Evolutionary conservation across 495 filamentous ascomycete genomes (phyloP).

Genomic region (Hypoxylon crocopeplum): DNA sequence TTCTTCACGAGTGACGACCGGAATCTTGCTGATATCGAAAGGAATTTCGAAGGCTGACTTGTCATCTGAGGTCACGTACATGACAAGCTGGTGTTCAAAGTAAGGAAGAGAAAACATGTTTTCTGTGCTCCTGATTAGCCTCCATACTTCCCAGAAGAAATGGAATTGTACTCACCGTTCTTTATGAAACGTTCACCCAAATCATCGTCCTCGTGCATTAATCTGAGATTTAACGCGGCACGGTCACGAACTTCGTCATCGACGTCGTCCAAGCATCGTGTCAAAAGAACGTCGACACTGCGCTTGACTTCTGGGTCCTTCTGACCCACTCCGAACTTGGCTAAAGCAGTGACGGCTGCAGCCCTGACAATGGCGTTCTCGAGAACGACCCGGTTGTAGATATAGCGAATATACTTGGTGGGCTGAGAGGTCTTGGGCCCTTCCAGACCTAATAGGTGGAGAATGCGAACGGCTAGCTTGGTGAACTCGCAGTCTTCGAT

Average conservation of each 20-base stretch:
- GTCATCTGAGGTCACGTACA: constrained; percentile 93
- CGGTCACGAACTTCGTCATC: constrained; percentile 98
- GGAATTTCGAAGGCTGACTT: constrained; percentile 82
- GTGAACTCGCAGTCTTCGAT: constrained; percentile 99
- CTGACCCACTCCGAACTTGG: constrained; percentile 97
- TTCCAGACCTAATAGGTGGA: constrained; percentile 92
- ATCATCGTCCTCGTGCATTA: constrained; percentile 89
- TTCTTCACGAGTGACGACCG: constrained; percentile 95
- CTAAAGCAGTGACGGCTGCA: constrained; percentile 92
- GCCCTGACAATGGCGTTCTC: constrained; percentile 97
- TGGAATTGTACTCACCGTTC: constrained; percentile 68
- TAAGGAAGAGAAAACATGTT: constrained; percentile 92
- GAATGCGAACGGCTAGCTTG: constrained; percentile 92
- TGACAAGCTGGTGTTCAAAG: constrained; percentile 96
- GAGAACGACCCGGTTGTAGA: constrained; percentile 97
- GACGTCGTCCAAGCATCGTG: constrained; percentile 92
- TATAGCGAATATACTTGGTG: constrained; percentile 98
- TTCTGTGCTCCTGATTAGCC: constrained; percentile 54
- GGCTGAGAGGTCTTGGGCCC: constrained; percentile 95
- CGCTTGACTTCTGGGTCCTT: constrained; percentile 96
- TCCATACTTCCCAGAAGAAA: constrained; percentile 39
- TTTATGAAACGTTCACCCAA: constrained; percentile 85
- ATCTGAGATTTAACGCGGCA: constrained; percentile 86
- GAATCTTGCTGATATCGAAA: constrained; percentile 89
- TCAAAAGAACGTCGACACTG: constrained; percentile 90